phyloP scores from a whole-genome alignment of 768 basidiomycete genomes.

The Mrakia blollopis region DNA sequence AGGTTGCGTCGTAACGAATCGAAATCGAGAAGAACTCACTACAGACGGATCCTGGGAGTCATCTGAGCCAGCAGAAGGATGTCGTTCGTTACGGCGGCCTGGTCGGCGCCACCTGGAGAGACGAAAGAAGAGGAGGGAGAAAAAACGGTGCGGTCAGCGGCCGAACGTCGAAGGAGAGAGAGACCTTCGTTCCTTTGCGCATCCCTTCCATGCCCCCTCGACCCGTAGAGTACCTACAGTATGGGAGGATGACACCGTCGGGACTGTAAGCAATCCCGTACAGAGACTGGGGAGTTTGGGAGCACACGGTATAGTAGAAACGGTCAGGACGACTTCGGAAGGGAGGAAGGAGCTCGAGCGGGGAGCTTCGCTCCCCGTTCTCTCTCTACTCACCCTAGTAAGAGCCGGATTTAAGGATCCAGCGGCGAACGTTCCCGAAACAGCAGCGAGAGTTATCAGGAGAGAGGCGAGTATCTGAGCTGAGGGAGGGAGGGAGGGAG shows the following conservation, averaged over 20 bases:
- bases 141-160: neutral
- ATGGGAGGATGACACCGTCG: constrained; percentile 16
- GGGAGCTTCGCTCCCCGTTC: neutral
- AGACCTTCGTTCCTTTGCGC: neutral
- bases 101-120: constrained; percentile 9
- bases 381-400: neutral
- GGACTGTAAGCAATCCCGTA: constrained; percentile 15
- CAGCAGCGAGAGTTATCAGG: constrained; percentile 2
- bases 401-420: neutral
- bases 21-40: constrained; percentile 17
- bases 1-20: neutral
- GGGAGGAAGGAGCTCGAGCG: neutral
- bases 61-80: constrained; percentile 28
- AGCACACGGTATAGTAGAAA: neutral
- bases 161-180: neutral
- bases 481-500: neutral
- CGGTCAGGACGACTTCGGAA: neutral
- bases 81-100: constrained; percentile 21
- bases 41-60: constrained; percentile 28
- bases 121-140: neutral
- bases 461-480: neutral
- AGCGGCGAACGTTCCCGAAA: neutral
- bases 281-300: neutral
- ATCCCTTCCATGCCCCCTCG: neutral
- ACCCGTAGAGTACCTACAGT: constrained; percentile 1